These are phyloP conservation scores for Climacium dendroides DNA, from an alignment of 225 moss, liverwort and hornwort genomes.

Conservation along the genomic window DNA sequence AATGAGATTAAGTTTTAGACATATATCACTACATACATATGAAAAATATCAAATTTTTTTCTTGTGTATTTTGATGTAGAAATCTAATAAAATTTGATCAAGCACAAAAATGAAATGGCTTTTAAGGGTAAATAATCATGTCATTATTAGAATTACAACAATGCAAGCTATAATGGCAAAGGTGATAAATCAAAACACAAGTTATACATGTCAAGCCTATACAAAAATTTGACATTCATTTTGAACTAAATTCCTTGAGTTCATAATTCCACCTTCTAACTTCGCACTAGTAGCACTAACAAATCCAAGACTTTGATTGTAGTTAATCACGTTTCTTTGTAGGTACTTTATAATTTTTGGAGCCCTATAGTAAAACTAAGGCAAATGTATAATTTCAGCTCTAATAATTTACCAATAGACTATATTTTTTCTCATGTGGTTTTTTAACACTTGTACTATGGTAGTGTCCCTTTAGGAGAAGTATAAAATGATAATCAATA, in stretches of 20 bases:
- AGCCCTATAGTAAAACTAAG: not conserved
- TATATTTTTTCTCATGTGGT: not conserved
- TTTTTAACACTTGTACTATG: not conserved
- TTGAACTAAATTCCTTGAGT: not conserved
- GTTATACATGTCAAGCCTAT: not conserved
- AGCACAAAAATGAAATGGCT: too few species aligned
- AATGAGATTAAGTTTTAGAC: too few species aligned
- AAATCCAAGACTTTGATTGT: not conserved
- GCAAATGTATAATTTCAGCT: not conserved
- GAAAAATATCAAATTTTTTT: too few species aligned
- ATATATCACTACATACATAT: too few species aligned
- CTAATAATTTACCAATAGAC: too few species aligned
- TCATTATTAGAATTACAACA: too few species aligned
- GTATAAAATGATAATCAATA: not conserved
- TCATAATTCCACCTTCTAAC: not conserved
- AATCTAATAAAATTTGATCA: too few species aligned
- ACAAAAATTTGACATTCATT: not conserved
- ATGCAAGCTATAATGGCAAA: not conserved
- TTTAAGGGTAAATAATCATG: too few species aligned
- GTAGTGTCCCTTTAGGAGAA: rapidly evolving
- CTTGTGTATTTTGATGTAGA: too few species aligned
- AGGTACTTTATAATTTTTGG: not conserved
- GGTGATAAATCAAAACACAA: not conserved
- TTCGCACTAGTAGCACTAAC: not conserved
- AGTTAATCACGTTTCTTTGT: not conserved